phyloP scores from a whole-genome alignment of 805 yeast genomes.

The Candida insectorum region DNA sequence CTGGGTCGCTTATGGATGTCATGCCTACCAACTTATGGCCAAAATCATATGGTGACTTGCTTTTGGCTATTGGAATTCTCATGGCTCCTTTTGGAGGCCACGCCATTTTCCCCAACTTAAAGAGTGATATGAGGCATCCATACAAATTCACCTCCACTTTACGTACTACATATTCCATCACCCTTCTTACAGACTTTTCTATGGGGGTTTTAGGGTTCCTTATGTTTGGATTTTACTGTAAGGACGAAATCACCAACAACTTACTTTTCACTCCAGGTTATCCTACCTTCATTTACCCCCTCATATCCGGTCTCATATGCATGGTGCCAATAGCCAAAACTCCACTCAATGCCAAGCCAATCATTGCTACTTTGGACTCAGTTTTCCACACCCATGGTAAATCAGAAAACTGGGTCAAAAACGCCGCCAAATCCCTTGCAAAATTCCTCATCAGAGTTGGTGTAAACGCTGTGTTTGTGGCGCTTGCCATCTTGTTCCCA shows the following conservation, averaged over 20 bases:
- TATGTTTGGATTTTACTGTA: slow-evolving; percentile 50
- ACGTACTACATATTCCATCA: slow-evolving; percentile 55
- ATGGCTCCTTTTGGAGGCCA: slow-evolving; percentile 86
- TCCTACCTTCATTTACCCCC: slow-evolving; percentile 44
- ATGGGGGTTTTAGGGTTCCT: slow-evolving; percentile 67
- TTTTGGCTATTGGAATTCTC: slow-evolving; percentile 61
- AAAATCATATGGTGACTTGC: slow-evolving; percentile 42
- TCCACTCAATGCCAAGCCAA: slow-evolving; percentile 81
- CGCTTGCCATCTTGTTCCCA: slow-evolving; percentile 63
- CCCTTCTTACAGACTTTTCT: slow-evolving; percentile 55
- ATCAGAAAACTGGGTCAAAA: slow-evolving; percentile 10
- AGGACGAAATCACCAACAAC: slow-evolving; percentile 52
- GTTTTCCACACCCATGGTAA: slow-evolving; percentile 34
- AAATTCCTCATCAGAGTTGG: slow-evolving; percentile 26
- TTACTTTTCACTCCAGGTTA: slow-evolving; percentile 45
- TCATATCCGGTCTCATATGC: slow-evolving; percentile 70
- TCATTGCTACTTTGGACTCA: slow-evolving; percentile 65
- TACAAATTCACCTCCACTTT: slow-evolving; percentile 52
- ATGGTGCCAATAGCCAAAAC: slow-evolving; percentile 79
- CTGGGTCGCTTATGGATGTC: slow-evolving; percentile 70
- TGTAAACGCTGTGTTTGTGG: slow-evolving; percentile 57
- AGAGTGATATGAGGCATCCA: slow-evolving; percentile 74
- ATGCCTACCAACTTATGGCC: slow-evolving; percentile 74
- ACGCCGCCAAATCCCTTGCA: slow-evolving; percentile 5
- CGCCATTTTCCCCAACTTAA: slow-evolving; percentile 75